Conservation (phyloP, 116 monocot species). For the Dioscorea cayenensis region DNA sequence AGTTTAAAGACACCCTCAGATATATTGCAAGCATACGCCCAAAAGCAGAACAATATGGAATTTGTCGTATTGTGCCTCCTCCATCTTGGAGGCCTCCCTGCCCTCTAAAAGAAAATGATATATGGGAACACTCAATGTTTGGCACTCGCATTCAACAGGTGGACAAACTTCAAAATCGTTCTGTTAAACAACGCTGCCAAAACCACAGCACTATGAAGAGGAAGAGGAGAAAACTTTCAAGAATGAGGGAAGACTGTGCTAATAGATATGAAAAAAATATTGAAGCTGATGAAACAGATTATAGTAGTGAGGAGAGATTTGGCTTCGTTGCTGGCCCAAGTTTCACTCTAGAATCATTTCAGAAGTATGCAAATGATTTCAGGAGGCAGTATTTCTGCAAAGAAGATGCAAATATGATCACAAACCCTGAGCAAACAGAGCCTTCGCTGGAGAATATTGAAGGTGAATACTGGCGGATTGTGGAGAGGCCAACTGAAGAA, state of each 20-base stretch:
- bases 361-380: conserved; percentile 76
- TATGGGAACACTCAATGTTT: conserved; percentile 35
- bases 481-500: conserved; percentile 52
- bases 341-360: conserved; percentile 62
- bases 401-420: conserved; percentile 6
- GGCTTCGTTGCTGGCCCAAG: conserved; percentile 74
- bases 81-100: conserved; percentile 22
- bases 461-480: conserved; percentile 61
- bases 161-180: conserved; percentile 49
- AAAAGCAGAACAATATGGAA: conserved; percentile 81
- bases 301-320: conserved; percentile 42
- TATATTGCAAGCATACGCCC: conserved; percentile 78
- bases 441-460: conserved; percentile 60
- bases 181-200: conserved; percentile 13
- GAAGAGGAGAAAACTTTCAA: conserved; percentile 30
- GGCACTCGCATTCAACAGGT: conserved; percentile 32
- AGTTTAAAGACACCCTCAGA: conserved; percentile 80
- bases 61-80: conserved; percentile 66
- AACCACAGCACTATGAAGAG: conserved; percentile 14
- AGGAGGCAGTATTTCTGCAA: conserved; percentile 50
- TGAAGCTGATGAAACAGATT: conserved; percentile 13
- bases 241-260: not conserved
- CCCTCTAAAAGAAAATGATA: conserved; percentile 22
- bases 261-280: conserved; percentile 6
- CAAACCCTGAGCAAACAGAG: conserved; percentile 9